Evolutionary conservation across 2,329 filamentous ascomycete genomes (phyloP).

Genomic region (Pezizomycotina sp.): DNA sequence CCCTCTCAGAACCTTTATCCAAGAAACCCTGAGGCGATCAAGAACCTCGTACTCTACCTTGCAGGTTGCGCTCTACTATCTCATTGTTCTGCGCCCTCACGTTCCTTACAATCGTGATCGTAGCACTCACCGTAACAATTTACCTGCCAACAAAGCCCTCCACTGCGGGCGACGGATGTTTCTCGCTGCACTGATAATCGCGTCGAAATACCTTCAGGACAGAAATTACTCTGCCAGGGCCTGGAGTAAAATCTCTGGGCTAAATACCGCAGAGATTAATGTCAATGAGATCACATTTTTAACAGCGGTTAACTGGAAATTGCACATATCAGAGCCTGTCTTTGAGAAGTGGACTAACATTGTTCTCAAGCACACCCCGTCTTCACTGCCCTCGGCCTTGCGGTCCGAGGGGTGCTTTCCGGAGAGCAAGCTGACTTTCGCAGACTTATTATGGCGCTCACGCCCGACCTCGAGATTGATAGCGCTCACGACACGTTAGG

Average conservation of each 20-base stretch:
- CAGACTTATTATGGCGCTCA: no score
- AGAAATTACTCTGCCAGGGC: constrained; percentile 93
- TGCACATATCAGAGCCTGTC: constrained; percentile 76
- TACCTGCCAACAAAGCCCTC: constrained; percentile 49
- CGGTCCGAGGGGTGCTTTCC: no score
- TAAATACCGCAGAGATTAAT: constrained; percentile 86
- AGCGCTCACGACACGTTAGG: no score
- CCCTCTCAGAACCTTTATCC: constrained; percentile 86
- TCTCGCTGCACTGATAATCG: constrained; percentile 78
- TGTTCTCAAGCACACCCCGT: constrained; percentile 65
- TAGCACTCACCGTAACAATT: no score
- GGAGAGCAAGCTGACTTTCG: no score
- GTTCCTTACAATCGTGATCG: constrained; percentile 48
- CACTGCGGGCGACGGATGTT: constrained; percentile 98
- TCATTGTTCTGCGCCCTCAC: constrained; percentile 83
- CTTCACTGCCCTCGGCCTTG: constrained; percentile 17
- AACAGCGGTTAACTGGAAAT: constrained; percentile 75
- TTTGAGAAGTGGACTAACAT: constrained; percentile 93
- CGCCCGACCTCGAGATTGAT: no score
- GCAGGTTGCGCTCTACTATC: constrained; percentile 89
- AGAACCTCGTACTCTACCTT: constrained; percentile 94
- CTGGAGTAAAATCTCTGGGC: constrained; percentile 98
- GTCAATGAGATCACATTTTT: constrained; percentile 91
- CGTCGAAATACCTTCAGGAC: constrained; percentile 95
- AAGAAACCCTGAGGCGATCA: constrained; percentile 87